Percentiles rank a stretch among this genome's conserved stretches.
Evolutionary conservation across 2,329 filamentous ascomycete species (phyloP).

Genomic region (Elsinoe ampelina): DNA sequence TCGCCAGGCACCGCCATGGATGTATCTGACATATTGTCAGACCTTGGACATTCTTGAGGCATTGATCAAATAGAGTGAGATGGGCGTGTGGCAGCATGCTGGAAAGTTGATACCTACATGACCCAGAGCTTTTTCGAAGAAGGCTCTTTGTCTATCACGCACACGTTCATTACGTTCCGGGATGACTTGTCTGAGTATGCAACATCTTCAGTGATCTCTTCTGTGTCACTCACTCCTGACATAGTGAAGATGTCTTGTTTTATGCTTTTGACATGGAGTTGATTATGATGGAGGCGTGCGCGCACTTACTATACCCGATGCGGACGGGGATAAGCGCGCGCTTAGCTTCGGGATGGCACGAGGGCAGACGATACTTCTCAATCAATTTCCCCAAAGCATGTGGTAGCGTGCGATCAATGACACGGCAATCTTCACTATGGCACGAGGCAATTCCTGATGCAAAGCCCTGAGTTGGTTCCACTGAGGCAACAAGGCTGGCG

Average conservation of each 20-base stretch:
- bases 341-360: background rate
- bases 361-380: background rate
- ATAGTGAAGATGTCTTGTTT: background rate
- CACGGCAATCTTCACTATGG: too few relatives aligned
- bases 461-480: too few relatives aligned
- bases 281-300: slow-evolving; percentile 13
- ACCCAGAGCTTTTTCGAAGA: slow-evolving; percentile 24
- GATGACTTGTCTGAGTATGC: slow-evolving; percentile 23
- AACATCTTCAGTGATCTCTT: slow-evolving; percentile 15
- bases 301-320: slow-evolving; percentile 18
- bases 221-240: background rate
- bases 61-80: background rate
- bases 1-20: slow-evolving; percentile 44
- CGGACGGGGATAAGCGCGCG: background rate
- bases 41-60: slow-evolving; percentile 11
- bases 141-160: background rate
- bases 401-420: too few relatives aligned
- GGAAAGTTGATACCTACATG: slow-evolving; percentile 21
- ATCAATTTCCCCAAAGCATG: background rate
- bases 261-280: background rate
- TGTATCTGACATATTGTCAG: slow-evolving; percentile 28
- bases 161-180: slow-evolving; percentile 32
- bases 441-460: too few relatives aligned
- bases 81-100: background rate
- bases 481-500: background rate